A percentile compares a stretch with the other conserved stretches of the same genome.
Evolutionary conservation across 2,329 filamentous ascomycete species (phyloP).

Genomic region (Dothideomycetidae sp.): DNA sequence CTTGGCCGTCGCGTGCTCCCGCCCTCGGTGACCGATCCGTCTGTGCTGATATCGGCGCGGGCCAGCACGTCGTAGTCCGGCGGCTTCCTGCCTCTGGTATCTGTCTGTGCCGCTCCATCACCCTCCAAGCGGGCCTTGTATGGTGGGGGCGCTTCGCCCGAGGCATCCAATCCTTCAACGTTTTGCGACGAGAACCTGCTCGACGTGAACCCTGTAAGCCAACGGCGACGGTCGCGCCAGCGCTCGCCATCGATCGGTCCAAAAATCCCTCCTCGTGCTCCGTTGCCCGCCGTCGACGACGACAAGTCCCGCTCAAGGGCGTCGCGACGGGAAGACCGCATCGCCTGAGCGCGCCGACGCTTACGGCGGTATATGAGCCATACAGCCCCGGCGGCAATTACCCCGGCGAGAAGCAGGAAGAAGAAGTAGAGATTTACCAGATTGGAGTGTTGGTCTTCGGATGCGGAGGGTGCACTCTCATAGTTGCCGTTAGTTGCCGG

Average conservation of each 20-base stretch:
- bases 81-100: constrained; percentile 19
- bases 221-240: constrained; percentile 11
- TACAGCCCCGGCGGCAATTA: constrained; percentile 30
- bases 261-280: not conserved
- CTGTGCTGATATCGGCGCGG: constrained; percentile 1
- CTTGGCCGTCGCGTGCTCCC: constrained; percentile 4
- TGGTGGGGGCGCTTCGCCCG: constrained; percentile 50
- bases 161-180: constrained; percentile 42
- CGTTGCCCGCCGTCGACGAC: constrained; percentile 11
- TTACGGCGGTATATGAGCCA: constrained; percentile 34
- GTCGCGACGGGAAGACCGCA: constrained; percentile 17
- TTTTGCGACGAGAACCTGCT: constrained; percentile 36
- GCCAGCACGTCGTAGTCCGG: constrained; percentile 26
- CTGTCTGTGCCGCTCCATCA: constrained; percentile 12
- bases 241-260: constrained; percentile 6
- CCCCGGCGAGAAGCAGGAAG: constrained; percentile 40
- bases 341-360: constrained; percentile 15
- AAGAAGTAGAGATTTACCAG: constrained; percentile 40
- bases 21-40: constrained; percentile 2
- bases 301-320: constrained; percentile 25
- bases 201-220: constrained; percentile 16
- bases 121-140: constrained; percentile 32
- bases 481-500: constrained; percentile 1
- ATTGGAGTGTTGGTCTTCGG: constrained; percentile 5
- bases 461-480: not conserved